A percentile compares a stretch with the other conserved stretches of the same genome.
These are phyloP conservation scores for Byssoonygena ceratinophila DNA, from an alignment of 2,329 filamentous ascomycete genomes.

Conservation along the genomic window DNA sequence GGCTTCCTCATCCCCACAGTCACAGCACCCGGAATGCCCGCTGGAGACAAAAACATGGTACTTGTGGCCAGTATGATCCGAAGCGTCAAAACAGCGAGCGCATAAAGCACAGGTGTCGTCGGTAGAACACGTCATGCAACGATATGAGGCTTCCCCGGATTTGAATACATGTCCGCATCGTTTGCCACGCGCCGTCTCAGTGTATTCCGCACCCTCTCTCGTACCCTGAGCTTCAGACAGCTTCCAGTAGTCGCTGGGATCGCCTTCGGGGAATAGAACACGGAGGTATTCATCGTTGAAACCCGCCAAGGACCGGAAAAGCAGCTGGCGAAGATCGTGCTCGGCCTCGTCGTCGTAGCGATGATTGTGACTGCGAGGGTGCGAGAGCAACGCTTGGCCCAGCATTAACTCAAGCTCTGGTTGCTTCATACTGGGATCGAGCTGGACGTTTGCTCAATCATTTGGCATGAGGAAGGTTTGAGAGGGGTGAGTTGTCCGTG, in stretches of 20 bases:
- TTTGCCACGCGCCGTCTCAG: slow-evolving; percentile 79
- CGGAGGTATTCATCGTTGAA: slow-evolving; percentile 62
- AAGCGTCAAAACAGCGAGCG: slow-evolving; percentile 86
- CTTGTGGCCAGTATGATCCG: slow-evolving; percentile 86
- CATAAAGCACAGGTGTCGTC: slow-evolving; percentile 96
- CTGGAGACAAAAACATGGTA: slow-evolving; percentile 79
- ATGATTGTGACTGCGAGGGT: slow-evolving; percentile 62
- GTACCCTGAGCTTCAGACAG: slow-evolving; percentile 80
- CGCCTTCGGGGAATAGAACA: slow-evolving; percentile 71
- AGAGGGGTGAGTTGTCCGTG: background rate
- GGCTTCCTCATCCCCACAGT: slow-evolving; percentile 91
- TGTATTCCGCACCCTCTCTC: slow-evolving; percentile 90
- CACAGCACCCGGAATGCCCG: slow-evolving; percentile 91
- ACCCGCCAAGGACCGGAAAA: slow-evolving; percentile 79
- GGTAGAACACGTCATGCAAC: slow-evolving; percentile 83
- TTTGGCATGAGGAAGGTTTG: background rate
- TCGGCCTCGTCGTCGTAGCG: slow-evolving; percentile 64
- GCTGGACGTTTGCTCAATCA: background rate
- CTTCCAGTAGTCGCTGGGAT: slow-evolving; percentile 56
- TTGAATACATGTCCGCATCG: slow-evolving; percentile 97
- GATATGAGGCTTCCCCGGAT: slow-evolving; percentile 82
- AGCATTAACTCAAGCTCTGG: slow-evolving; percentile 62
- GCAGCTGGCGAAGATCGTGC: slow-evolving; percentile 60
- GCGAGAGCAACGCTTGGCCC: slow-evolving; percentile 67
- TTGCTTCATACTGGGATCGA: slow-evolving; percentile 27